Base-by-base conservation (phyloP, 345 rosid species). In the Salix koriyanagi region DNA sequence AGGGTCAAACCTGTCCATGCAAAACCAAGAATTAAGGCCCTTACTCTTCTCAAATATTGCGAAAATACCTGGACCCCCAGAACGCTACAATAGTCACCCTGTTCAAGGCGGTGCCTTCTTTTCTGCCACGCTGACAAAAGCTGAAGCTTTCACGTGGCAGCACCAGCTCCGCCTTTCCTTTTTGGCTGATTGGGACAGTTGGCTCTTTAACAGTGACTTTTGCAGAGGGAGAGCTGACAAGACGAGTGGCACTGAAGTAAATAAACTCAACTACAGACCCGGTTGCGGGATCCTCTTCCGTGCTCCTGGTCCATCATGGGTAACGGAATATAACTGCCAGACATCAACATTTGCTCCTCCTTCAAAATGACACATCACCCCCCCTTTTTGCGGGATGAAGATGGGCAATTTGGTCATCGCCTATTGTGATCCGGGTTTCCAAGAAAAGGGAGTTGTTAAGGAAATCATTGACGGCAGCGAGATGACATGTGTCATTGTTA, bases 391-490 rank as follows among this genome's bases (percentile, higher is more conserved):
- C 5, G 5, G 9, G 3, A 18, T 32, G 14, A 6, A 0, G 4
- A 12, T 46, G 79, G 74, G 65, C 26, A 48, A 19, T 34, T 18
- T 18, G 7, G 75, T 50, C 34, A 25, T 11, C 39, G 26, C n/a
- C 23, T 1, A 2, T 4, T 5, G 5, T 5, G 62, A 13, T 18
- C 65, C 34, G 58, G 39, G 18, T 65, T 70, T 65, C 65, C 3
- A 5, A 67, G 65, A 65, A 74, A 58, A 56, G 70, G 5, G 73
- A 73, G 12, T 30, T 75, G 69, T 70, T 79, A 74, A 11, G 70
- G 48, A 25, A 73, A 28, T 72, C 71, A 72, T 76, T 81, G 36
- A 76, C 68, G 77, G 77, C 68, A 25, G 72, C n/a, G 76, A 23
- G 62, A 65, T 41, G 46, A 74, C 34, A 56, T 32, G 70, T 36